A percentile compares a stretch with the other conserved stretches of the same genome.
These are phyloP conservation scores for Chiua virens DNA, from an alignment of 768 basidiomycete genomes.

Conservation along the genomic window DNA sequence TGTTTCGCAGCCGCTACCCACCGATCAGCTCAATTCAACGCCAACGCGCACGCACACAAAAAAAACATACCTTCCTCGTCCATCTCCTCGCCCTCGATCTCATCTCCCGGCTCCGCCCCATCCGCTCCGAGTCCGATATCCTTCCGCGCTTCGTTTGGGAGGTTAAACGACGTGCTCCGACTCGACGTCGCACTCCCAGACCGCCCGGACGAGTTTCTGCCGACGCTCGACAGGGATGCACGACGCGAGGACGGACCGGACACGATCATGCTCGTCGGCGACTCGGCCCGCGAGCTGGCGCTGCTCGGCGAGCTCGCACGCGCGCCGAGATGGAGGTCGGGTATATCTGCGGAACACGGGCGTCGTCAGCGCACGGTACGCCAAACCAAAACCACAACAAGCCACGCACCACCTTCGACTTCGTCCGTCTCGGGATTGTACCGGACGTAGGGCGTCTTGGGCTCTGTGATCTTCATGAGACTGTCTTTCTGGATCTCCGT, in stretches of 20 bases:
- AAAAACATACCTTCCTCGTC: conserved; percentile 75
- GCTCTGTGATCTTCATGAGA: conserved; percentile 97
- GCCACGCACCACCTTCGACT: conserved; percentile 74
- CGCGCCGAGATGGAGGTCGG: conserved; percentile 63
- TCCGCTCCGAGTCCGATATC: conserved; percentile 48
- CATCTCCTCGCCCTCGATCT: conserved; percentile 80
- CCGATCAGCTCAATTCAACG: conserved; percentile 4
- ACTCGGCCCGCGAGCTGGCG: conserved; percentile 45
- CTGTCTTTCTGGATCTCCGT: conserved; percentile 95
- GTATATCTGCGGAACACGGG: conserved; percentile 62
- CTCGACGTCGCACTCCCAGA: conserved; percentile 67
- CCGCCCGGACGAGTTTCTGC: conserved; percentile 52
- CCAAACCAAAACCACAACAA: too few species aligned
- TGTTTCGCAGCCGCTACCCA: conserved; percentile 74
- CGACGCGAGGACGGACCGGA: conserved; percentile 73
- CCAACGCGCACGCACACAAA: background rate
- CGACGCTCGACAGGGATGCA: conserved; percentile 69
- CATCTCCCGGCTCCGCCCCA: conserved; percentile 41
- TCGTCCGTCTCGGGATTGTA: conserved; percentile 87
- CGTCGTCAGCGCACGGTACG: background rate
- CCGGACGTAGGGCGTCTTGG: conserved; percentile 94
- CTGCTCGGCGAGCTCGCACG: conserved; percentile 35
- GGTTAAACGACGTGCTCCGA: conserved; percentile 81
- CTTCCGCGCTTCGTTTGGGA: conserved; percentile 67
- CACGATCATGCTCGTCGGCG: conserved; percentile 58